Base-by-base conservation (phyloP, 2,329 filamentous ascomycete species). In the Orbilia ellipsospora region DNA sequence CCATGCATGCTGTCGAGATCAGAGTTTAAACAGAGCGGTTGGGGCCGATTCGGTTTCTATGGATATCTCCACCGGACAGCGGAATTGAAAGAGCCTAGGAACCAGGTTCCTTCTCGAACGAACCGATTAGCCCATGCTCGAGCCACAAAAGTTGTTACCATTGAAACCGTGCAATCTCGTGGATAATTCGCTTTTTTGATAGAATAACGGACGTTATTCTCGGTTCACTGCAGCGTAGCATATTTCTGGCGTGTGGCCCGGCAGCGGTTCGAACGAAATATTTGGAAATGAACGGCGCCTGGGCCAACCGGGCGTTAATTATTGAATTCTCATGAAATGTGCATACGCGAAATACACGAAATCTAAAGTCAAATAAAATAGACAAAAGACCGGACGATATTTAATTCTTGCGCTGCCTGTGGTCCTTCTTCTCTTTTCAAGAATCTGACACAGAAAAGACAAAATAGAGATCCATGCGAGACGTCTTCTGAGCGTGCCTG, bases 31-130 rank as follows among this genome's bases (percentile, higher is more conserved):
- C 13, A 26, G 66, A 36, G 63, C 70, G 70, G 70, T 63, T 68
- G 70, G 57, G 51, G 48, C 36, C 59, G 70, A 63, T 74, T 74
- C 68, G 70, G 70, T 74, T 74, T 74, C 70, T 74, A 74, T 74
- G 70, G 70, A 68, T 74, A 74, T 74, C 70, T 42, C 63, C 51
- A 68, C 23, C 59, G 48, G 70, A 59, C 68, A 26, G 63, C 70
- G 63, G 63, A 74, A 36, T 36, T 36, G 31, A 36, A 36, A 36
- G 10, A 36, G 70, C 44, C 18, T 74, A 61, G 57, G 45, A 51
- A 54, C 54, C 48, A 42, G 55, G 44, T 28, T 31, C 54, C 18
- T 51, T 70, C 67, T 65, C 60, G 52, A 64, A 63, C 23, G 60
- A 60, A 64, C 52, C 67, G 52, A 60, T 50, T 60, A 52, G 20